Percentiles rank a stretch among this genome's conserved stretches.
Conservation (phyloP, 192 early-diverging fungal genomes). For the Backusella westeae region DNA sequence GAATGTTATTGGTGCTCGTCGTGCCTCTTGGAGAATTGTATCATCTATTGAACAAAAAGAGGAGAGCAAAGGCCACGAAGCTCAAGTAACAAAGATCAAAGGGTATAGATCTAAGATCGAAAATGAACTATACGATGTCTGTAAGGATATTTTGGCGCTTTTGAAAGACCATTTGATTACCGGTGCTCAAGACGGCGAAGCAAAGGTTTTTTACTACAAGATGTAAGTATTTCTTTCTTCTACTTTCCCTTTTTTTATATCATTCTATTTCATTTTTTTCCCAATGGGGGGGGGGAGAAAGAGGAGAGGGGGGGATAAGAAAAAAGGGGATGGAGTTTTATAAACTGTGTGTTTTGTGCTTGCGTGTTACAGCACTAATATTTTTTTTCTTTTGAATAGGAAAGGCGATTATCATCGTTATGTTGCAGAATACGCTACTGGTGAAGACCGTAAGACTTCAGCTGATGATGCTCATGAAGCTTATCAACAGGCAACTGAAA, state of each 20-base stretch:
- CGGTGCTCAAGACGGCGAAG: conserved; percentile 86
- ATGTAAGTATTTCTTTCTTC: conserved; percentile 61
- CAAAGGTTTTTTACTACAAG: conserved; percentile 99
- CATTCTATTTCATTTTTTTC: conserved; percentile 34
- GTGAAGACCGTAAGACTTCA: conserved; percentile 78
- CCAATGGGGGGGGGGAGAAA: conserved; percentile 39
- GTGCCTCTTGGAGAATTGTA: conserved; percentile 96
- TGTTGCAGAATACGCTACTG: conserved; percentile 92
- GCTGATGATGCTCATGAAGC: conserved; percentile 81
- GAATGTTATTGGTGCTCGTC: conserved; percentile 96
- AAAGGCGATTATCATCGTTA: conserved; percentile 99
- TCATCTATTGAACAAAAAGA: conserved; percentile 98
- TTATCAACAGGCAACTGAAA: conserved; percentile 89
- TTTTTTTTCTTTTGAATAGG: conserved; percentile 49
- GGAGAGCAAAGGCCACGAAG: conserved; percentile 80
- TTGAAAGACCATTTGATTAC: conserved; percentile 88
- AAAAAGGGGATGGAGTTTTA: background rate
- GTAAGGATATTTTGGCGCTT: conserved; percentile 92
- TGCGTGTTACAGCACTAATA: background rate
- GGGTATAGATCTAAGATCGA: conserved; percentile 95
- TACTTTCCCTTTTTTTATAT: background rate
- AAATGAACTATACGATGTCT: conserved; percentile 88
- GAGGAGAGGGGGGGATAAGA: background rate
- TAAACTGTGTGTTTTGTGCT: background rate
- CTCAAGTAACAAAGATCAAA: conserved; percentile 88